Evolutionary conservation across 169 alveolate species (phyloP).

Genomic region (Plasmodium reichenowi): DNA sequence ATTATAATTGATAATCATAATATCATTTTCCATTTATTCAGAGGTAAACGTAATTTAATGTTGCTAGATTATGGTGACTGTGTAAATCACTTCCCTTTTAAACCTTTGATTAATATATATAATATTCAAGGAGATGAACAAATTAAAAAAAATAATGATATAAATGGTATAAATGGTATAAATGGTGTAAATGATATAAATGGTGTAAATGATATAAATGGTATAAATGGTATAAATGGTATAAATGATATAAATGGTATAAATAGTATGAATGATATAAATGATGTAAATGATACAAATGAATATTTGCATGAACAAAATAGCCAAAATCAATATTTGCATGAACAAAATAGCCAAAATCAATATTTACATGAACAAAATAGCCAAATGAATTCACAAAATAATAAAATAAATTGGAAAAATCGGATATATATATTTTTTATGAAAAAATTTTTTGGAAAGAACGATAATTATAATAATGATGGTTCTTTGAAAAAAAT

Average conservation of each 20-base stretch:
- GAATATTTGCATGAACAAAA: neutral
- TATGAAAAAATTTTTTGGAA: neutral
- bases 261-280: no score
- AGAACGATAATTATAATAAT: neutral
- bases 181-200: no score
- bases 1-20: constrained; percentile 69
- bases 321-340: neutral
- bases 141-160: neutral
- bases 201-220: no score
- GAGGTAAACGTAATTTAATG: constrained; percentile 31
- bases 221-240: no score
- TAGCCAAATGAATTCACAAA: neutral
- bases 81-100: constrained; percentile 46
- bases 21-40: constrained; percentile 49
- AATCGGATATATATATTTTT: no score
- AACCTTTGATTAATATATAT: constrained; percentile 30
- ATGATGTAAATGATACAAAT: no score
- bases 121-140: constrained; percentile 10
- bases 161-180: no score
- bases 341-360: neutral
- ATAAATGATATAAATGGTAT: no score
- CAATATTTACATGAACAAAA: neutral
- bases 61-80: constrained; percentile 36
- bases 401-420: no score
- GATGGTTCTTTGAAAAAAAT: constrained; percentile 8